Conservation (phyloP, 495 filamentous ascomycete species). For the Daldinia grandis region DNA sequence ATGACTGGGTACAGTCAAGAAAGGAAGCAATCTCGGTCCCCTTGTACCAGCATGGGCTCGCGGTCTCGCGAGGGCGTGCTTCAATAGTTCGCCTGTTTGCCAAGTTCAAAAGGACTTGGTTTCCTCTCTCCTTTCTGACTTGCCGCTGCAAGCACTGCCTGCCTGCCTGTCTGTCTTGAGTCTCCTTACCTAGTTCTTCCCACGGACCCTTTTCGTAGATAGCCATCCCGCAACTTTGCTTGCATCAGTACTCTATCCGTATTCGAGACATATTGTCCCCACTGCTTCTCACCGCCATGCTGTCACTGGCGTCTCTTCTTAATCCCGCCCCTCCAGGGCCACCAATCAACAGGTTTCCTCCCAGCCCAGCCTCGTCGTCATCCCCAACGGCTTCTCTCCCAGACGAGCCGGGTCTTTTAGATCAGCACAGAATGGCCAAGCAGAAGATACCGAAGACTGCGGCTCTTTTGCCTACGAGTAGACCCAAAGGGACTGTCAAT, state of each 20-base stretch:
- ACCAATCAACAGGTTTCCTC: conserved; percentile 40
- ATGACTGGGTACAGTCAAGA: conserved; percentile 51
- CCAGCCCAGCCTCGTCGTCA: conserved; percentile 45
- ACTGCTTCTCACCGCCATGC: conserved; percentile 55
- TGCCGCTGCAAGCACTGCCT: conserved; percentile 48
- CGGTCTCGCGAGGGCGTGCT: conserved; percentile 44
- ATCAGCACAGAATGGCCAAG: conserved; percentile 47
- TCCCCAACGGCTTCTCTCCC: conserved; percentile 42
- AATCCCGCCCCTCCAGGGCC: conserved; percentile 62
- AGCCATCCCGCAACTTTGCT: conserved; percentile 40
- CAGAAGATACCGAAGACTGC: conserved; percentile 66
- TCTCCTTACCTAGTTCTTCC: conserved; percentile 39
- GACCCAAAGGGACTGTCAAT: conserved; percentile 67
- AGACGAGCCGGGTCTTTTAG: conserved; percentile 40
- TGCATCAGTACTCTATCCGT: conserved; percentile 42
- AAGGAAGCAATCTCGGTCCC: conserved; percentile 49
- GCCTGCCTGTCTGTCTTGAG: conserved; percentile 49
- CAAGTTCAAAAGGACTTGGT: conserved; percentile 44
- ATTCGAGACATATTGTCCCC: conserved; percentile 45
- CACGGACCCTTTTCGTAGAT: conserved; percentile 36
- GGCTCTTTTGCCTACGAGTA: conserved; percentile 64
- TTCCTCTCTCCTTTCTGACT: conserved; percentile 40
- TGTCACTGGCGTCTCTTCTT: conserved; percentile 66
- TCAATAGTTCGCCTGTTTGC: conserved; percentile 47
- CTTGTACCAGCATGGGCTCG: conserved; percentile 50